phyloP scores from a whole-genome alignment of 495 filamentous ascomycete genomes.

The Letharia columbiana region DNA sequence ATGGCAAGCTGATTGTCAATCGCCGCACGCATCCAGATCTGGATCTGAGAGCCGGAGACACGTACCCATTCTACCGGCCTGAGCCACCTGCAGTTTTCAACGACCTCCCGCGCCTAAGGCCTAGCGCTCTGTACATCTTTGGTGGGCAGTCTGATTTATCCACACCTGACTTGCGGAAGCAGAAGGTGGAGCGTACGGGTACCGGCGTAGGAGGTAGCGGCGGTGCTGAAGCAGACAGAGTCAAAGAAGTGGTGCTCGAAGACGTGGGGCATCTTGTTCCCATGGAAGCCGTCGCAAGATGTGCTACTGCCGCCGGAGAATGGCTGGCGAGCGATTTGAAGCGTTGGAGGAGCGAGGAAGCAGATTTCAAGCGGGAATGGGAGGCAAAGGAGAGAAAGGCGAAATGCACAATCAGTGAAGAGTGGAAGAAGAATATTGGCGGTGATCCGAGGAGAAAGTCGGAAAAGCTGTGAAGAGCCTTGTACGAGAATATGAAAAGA shows the following conservation, averaged over 20 bases:
- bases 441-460: conserved; percentile 25
- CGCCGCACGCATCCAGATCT: conserved; percentile 42
- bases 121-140: conserved; percentile 78
- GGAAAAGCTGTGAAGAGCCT: conserved; percentile 27
- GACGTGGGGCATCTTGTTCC: conserved; percentile 74
- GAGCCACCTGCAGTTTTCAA: conserved; percentile 56
- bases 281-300: conserved; percentile 63
- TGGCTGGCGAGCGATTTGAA: conserved; percentile 58
- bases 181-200: conserved; percentile 40
- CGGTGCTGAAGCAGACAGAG: conserved; percentile 51
- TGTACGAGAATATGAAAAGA: neutral
- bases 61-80: conserved; percentile 64
- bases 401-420: conserved; percentile 50
- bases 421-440: conserved; percentile 47
- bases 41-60: conserved; percentile 31
- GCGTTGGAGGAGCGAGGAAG: conserved; percentile 56
- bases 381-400: conserved; percentile 40
- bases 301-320: conserved; percentile 49
- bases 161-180: conserved; percentile 37
- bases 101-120: conserved; percentile 59
- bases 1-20: conserved; percentile 32
- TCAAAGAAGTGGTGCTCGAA: conserved; percentile 56
- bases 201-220: conserved; percentile 43
- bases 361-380: conserved; percentile 48
- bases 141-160: conserved; percentile 58